These are phyloP conservation scores for Spiraea crenata DNA, from an alignment of 331 rosid genomes.

Conservation along the genomic window DNA sequence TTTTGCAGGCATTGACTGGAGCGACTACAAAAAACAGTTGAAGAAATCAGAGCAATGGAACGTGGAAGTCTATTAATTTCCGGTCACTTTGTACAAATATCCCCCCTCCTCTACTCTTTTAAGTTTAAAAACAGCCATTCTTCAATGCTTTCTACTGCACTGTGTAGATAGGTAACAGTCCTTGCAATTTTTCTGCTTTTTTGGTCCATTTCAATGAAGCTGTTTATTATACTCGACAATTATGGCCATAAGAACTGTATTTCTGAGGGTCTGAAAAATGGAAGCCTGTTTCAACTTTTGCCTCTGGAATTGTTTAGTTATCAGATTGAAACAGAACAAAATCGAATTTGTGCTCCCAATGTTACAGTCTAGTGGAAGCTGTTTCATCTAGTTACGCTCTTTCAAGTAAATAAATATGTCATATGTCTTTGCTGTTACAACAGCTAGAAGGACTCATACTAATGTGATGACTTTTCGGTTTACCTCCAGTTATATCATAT, in stretches of 20 bases:
- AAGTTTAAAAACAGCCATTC: conserved; percentile 22
- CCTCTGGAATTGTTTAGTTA: no score
- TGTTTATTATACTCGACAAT: conserved; percentile 20
- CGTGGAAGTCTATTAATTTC: conserved; percentile 85
- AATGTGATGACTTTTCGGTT: no score
- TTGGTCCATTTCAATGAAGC: conserved; percentile 21
- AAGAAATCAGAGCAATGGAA: conserved; percentile 98
- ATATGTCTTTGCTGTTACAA: no score
- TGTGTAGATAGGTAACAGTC: conserved; percentile 52
- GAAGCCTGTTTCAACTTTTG: conserved; percentile 27
- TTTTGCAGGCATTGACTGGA: conserved; percentile 76
- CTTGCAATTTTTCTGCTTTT: conserved; percentile 29
- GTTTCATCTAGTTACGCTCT: no score
- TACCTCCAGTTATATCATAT: no score
- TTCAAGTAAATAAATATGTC: no score
- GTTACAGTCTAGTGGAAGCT: no score
- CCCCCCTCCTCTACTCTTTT: conserved; percentile 19
- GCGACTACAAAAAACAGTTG: conserved; percentile 80
- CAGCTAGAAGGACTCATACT: no score
- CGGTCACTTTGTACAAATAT: conserved; percentile 37
- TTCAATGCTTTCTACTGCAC: no score
- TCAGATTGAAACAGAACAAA: no score
- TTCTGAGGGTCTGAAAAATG: conserved; percentile 41
- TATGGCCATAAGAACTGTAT: conserved; percentile 30
- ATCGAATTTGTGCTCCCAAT: no score